Conservation (phyloP, 306 rosid genomes). For the Cicer yamashitae region DNA sequence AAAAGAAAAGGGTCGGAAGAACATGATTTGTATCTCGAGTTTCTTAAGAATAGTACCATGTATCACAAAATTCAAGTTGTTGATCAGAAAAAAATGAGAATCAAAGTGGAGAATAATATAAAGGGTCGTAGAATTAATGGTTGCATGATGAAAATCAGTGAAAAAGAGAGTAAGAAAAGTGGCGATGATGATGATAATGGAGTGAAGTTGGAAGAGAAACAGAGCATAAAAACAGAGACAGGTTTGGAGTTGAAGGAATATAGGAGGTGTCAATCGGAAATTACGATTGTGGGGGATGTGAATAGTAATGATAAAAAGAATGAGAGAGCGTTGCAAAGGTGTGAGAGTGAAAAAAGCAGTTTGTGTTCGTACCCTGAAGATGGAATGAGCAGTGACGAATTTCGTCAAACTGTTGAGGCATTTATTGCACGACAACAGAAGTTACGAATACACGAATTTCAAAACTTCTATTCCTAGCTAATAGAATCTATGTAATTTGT, state of each 20-base stretch:
- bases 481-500: background rate
- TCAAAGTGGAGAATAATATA: background rate
- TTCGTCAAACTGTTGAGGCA: slow-evolving; percentile 69
- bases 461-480: slow-evolving; percentile 10
- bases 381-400: slow-evolving; percentile 80
- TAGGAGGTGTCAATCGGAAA: slow-evolving; percentile 61
- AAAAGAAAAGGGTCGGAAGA: slow-evolving; percentile 26
- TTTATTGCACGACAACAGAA: slow-evolving; percentile 88
- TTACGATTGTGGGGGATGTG: background rate
- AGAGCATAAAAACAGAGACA: background rate
- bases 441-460: slow-evolving; percentile 56
- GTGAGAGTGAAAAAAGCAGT: slow-evolving; percentile 58
- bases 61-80: slow-evolving; percentile 32
- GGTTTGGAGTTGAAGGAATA: slow-evolving; percentile 43
- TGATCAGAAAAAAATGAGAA: background rate
- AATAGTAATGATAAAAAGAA: slow-evolving; percentile 39
- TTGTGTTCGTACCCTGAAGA: slow-evolving; percentile 57
- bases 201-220: slow-evolving; percentile 6
- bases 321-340: slow-evolving; percentile 43
- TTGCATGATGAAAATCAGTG: background rate
- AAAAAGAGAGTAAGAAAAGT: slow-evolving; percentile 14
- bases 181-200: background rate
- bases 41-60: slow-evolving; percentile 53
- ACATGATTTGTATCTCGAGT: slow-evolving; percentile 66
- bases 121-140: background rate